A percentile compares a stretch with the other conserved stretches of the same genome.
Evolutionary conservation across 148 eudicot genomes (phyloP).

Genomic region (Suaeda aralocaspica): DNA sequence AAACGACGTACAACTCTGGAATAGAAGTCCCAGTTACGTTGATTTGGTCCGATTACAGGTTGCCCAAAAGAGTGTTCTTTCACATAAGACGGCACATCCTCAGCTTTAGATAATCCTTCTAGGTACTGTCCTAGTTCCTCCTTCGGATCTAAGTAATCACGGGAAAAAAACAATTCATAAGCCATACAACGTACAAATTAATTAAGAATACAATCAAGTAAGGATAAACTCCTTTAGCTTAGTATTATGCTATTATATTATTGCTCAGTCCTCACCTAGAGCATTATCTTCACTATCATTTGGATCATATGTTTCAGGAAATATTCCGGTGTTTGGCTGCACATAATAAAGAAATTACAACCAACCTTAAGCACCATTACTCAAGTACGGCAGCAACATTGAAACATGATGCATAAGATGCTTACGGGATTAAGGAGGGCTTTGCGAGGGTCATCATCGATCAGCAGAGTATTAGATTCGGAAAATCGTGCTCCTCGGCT

Average conservation of each 20-base stretch:
- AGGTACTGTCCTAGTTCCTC: constrained; percentile 2
- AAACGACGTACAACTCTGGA: background rate
- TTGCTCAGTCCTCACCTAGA: constrained; percentile 24
- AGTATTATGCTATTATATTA: too few species aligned
- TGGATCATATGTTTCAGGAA: constrained; percentile 24
- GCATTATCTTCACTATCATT: constrained; percentile 18
- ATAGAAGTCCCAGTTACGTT: constrained; percentile 19
- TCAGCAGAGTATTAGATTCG: constrained; percentile 15
- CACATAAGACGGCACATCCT: constrained; percentile 16
- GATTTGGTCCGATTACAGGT: constrained; percentile 15
- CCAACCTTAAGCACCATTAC: too few species aligned
- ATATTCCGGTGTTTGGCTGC: constrained; percentile 50
- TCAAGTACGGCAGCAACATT: too few species aligned
- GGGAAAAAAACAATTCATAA: too few species aligned
- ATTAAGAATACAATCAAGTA: background rate
- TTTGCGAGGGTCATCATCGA: constrained; percentile 20
- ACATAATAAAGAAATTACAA: background rate
- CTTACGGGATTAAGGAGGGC: constrained; percentile 20
- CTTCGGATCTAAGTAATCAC: background rate
- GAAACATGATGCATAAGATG: too few species aligned
- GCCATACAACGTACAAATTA: too few species aligned
- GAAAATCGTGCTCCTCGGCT: constrained; percentile 12
- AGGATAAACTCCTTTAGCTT: background rate
- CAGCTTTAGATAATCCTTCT: background rate
- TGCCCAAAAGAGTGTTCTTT: constrained; percentile 18